These are phyloP conservation scores for Effrenium voratum DNA, from an alignment of 73 alveolate species.

Conservation along the genomic window DNA sequence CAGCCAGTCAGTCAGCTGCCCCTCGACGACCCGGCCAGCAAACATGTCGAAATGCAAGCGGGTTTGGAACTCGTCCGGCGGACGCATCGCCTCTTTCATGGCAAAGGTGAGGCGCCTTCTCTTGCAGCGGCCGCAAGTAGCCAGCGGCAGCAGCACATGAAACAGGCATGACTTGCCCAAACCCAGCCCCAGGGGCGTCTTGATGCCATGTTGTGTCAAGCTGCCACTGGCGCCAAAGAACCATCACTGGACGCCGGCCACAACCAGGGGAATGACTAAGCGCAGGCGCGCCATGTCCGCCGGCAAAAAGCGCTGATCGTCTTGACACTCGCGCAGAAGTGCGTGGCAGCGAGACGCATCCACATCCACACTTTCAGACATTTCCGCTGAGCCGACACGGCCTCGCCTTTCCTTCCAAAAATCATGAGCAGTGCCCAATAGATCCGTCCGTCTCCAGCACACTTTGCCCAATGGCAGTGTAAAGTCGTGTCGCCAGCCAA, in stretches of 20 bases:
- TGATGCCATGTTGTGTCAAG: no score
- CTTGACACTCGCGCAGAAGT: neutral
- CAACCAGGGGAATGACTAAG: neutral
- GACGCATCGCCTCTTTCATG: no score
- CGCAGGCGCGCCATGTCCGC: neutral
- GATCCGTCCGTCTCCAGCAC: conserved; percentile 28
- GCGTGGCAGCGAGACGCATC: neutral
- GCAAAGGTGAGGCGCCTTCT: neutral
- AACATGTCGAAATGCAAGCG: conserved; percentile 1
- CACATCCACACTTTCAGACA: neutral
- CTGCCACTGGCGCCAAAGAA: neutral
- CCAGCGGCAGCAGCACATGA: neutral
- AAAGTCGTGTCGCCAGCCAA: conserved; percentile 32
- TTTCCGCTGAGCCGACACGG: no score
- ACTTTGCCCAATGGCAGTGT: conserved; percentile 2
- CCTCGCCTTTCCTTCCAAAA: no score
- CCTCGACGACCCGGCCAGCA: neutral
- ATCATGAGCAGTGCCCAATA: neutral
- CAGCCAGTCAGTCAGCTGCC: conserved; percentile 19
- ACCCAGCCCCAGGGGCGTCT: neutral
- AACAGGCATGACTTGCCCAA: neutral
- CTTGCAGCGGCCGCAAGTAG: neutral
- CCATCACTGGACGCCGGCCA: neutral
- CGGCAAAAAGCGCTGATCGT: neutral
- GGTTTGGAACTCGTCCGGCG: neutral